A percentile compares a stretch with the other conserved stretches of the same genome.
These are phyloP conservation scores for Euphorbia lathyris DNA, from an alignment of 345 rosid species.

Conservation along the genomic window DNA sequence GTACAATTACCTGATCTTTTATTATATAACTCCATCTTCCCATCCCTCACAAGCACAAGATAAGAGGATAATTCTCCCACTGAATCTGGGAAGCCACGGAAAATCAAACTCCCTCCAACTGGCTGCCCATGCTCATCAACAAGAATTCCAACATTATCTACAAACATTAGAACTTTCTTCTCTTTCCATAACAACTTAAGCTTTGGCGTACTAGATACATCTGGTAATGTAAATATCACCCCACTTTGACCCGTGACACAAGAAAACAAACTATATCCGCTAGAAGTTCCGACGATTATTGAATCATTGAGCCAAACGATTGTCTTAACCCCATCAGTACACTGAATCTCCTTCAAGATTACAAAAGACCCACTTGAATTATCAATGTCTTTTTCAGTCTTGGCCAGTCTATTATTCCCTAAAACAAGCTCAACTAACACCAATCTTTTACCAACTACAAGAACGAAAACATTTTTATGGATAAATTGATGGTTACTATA, in stretches of 20 bases:
- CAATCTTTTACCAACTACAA: constrained; percentile 60
- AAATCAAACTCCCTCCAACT: constrained; percentile 92
- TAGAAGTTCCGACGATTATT: constrained; percentile 58
- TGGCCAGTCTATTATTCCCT: constrained; percentile 19
- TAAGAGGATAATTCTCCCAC: constrained; percentile 65
- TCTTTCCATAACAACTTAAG: constrained; percentile 70
- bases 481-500: too few species aligned
- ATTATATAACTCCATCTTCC: constrained; percentile 86
- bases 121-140: constrained; percentile 81
- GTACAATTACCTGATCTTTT: constrained; percentile 72
- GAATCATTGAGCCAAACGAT: constrained; percentile 96
- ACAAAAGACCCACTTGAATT: constrained; percentile 43
- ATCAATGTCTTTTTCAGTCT: constrained; percentile 31
- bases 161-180: constrained; percentile 73
- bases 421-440: constrained; percentile 55
- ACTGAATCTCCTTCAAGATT: constrained; percentile 74
- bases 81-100: constrained; percentile 59
- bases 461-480: constrained; percentile 58
- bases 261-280: constrained; percentile 74
- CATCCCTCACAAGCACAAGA: constrained; percentile 66
- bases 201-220: constrained; percentile 50
- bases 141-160: constrained; percentile 87
- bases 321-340: constrained; percentile 63
- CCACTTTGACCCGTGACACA: constrained; percentile 81
- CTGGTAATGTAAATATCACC: constrained; percentile 77